phyloP scores from a whole-genome alignment of 2,329 filamentous ascomycete species.

The Geosmithia morbida region DNA sequence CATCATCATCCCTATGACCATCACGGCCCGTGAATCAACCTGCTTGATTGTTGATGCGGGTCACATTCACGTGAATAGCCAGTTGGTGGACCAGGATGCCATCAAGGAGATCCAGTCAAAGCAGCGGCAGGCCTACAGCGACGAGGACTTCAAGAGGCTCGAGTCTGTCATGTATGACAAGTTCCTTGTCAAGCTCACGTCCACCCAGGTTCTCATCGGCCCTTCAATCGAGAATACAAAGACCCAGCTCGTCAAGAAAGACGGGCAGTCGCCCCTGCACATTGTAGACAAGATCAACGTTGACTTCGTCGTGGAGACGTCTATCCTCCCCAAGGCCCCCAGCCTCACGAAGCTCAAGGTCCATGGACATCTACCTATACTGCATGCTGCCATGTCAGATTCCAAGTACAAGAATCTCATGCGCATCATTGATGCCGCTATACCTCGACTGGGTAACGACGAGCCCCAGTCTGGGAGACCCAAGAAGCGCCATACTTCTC shows the following conservation, averaged over 20 bases:
- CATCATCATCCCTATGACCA: slow-evolving; percentile 91
- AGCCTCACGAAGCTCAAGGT: slow-evolving; percentile 87
- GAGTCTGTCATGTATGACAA: slow-evolving; percentile 97
- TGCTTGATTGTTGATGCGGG: slow-evolving; percentile 93
- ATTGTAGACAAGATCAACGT: slow-evolving; percentile 96
- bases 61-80: slow-evolving; percentile 86
- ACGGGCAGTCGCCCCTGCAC: slow-evolving; percentile 60
- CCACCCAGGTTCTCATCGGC: slow-evolving; percentile 89
- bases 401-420: slow-evolving; percentile 95
- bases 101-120: slow-evolving; percentile 84
- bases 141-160: slow-evolving; percentile 75
- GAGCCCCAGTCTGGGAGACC: slow-evolving; percentile 4
- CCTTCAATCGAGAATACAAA: slow-evolving; percentile 86
- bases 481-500: slow-evolving; percentile 11
- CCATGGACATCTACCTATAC: slow-evolving; percentile 78
- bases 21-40: slow-evolving; percentile 64
- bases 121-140: slow-evolving; percentile 73
- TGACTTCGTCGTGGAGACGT: slow-evolving; percentile 90
- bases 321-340: slow-evolving; percentile 89
- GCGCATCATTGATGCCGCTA: slow-evolving; percentile 88
- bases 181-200: slow-evolving; percentile 83
- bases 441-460: slow-evolving; percentile 57
- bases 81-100: slow-evolving; percentile 84
- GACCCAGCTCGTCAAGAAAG: slow-evolving; percentile 56
- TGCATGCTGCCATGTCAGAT: slow-evolving; percentile 87